phyloP scores from a whole-genome alignment of 2,329 filamentous ascomycete species.

The Dichotomopilus funicola region DNA sequence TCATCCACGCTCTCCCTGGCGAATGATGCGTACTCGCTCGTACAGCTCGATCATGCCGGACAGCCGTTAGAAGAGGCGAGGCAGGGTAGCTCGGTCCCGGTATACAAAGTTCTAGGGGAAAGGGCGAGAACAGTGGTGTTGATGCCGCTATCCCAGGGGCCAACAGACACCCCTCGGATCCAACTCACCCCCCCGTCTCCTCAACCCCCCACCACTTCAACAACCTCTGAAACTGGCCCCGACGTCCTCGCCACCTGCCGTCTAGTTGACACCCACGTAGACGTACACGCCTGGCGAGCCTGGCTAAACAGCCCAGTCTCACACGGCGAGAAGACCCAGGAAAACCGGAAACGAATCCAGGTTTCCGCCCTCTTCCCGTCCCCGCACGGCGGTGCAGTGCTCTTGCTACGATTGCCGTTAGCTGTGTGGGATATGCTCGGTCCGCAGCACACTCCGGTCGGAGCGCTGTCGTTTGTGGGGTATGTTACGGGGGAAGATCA shows the following conservation, averaged over 20 bases:
- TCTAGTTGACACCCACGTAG: constrained; percentile 11
- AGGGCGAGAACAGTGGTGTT: constrained; percentile 15
- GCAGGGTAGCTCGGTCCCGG: constrained; percentile 3
- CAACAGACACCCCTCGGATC: constrained; percentile 2
- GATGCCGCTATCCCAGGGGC: constrained; percentile 1
- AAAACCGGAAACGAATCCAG: constrained; percentile 3
- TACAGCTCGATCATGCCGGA: constrained; percentile 14
- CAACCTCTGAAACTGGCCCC: background rate
- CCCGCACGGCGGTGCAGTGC: constrained; percentile 7
- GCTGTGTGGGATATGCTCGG: constrained; percentile 17
- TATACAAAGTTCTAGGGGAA: constrained; percentile 7
- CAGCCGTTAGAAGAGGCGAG: constrained; percentile 13
- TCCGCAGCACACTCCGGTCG: constrained; percentile 15
- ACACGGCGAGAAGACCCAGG: background rate
- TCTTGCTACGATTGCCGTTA: constrained; percentile 14
- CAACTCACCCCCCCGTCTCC: background rate
- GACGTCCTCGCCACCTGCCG: constrained; percentile 8
- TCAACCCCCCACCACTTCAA: background rate
- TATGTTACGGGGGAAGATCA: constrained; percentile 17
- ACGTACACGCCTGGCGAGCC: constrained; percentile 11
- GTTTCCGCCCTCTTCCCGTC: constrained; percentile 11
- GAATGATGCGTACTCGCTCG: constrained; percentile 11
- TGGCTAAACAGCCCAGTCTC: constrained; percentile 6
- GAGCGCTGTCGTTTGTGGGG: constrained; percentile 32
- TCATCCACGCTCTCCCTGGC: constrained; percentile 6